Conservation (phyloP, 2,329 filamentous ascomycete genomes). For the Penicillium palitans region DNA sequence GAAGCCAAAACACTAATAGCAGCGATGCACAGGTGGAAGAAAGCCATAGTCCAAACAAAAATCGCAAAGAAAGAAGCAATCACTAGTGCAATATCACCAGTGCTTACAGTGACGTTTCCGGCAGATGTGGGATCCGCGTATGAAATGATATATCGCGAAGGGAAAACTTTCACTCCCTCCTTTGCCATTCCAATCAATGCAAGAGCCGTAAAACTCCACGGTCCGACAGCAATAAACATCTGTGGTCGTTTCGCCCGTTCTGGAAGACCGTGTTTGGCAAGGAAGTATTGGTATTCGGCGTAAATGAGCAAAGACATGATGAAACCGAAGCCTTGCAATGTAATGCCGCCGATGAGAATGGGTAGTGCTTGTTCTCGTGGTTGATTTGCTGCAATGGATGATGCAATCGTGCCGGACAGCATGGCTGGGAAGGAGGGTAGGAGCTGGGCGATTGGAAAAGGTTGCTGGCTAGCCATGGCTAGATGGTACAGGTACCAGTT, state of each 20-base stretch:
- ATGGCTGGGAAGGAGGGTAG: slow-evolving; percentile 29
- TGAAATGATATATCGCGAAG: slow-evolving; percentile 32
- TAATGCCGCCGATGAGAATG: slow-evolving; percentile 47
- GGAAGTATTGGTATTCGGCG: slow-evolving; percentile 43
- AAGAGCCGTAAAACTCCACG: slow-evolving; percentile 46
- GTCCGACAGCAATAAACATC: slow-evolving; percentile 57
- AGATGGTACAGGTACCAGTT: slow-evolving; percentile 2
- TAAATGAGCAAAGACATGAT: slow-evolving; percentile 48
- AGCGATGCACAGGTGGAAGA: slow-evolving; percentile 54
- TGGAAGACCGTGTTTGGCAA: slow-evolving; percentile 48
- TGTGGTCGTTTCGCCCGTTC: slow-evolving; percentile 43
- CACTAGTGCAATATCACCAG: slow-evolving; percentile 39
- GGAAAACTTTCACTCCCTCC: slow-evolving; percentile 35
- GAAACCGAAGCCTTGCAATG: slow-evolving; percentile 50
- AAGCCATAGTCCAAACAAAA: slow-evolving; percentile 52
- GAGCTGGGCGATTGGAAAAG: neutral
- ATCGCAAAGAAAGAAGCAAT: slow-evolving; percentile 46
- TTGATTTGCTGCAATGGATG: slow-evolving; percentile 33
- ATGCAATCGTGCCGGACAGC: slow-evolving; percentile 42
- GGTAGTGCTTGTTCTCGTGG: slow-evolving; percentile 36
- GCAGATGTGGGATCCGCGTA: neutral
- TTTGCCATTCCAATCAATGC: slow-evolving; percentile 51
- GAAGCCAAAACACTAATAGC: slow-evolving; percentile 37
- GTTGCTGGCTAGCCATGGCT: neutral
- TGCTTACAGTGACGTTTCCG: neutral